phyloP scores from a whole-genome alignment of 2,329 filamentous ascomycete genomes.

The Aureobasidium sp. region DNA sequence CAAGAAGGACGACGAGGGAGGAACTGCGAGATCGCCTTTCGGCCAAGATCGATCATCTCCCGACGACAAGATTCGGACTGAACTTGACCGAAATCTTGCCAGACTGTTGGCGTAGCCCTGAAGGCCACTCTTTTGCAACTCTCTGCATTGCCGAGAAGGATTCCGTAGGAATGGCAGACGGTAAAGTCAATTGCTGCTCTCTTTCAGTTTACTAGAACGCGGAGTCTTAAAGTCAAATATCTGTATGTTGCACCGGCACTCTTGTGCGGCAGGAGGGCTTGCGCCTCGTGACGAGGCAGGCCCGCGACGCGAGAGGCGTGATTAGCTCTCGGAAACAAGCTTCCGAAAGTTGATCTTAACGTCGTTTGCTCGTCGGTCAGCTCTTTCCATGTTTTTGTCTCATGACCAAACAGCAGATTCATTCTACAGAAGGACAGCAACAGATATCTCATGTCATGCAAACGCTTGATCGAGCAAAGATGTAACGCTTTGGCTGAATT shows the following conservation, averaged over 20 bases:
- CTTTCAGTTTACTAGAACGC: background rate
- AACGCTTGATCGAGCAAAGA: background rate
- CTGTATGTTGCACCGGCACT: background rate
- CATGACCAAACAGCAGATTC: background rate
- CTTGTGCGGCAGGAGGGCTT: background rate
- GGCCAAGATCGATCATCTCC: background rate
- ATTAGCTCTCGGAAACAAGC: background rate
- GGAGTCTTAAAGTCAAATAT: background rate
- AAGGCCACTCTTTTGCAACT: background rate
- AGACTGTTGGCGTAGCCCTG: background rate
- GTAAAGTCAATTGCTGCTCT: background rate
- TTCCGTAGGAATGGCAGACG: background rate
- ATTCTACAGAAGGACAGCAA: background rate
- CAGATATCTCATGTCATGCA: background rate
- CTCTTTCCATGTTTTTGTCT: background rate
- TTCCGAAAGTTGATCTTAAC: background rate
- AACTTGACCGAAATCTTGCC: background rate
- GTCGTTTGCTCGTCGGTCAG: background rate
- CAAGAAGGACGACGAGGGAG: background rate
- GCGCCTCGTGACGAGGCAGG: background rate
- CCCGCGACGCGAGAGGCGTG: background rate
- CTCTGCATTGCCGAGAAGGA: background rate
- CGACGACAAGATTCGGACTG: background rate
- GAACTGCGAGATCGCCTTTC: conserved; percentile 3
- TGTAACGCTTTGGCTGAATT: background rate